Evolutionary conservation across 345 rosid genomes (phyloP), one percentile per base, ranked within the genome.

Genomic region (Rubroshorea leprosula): DNA sequence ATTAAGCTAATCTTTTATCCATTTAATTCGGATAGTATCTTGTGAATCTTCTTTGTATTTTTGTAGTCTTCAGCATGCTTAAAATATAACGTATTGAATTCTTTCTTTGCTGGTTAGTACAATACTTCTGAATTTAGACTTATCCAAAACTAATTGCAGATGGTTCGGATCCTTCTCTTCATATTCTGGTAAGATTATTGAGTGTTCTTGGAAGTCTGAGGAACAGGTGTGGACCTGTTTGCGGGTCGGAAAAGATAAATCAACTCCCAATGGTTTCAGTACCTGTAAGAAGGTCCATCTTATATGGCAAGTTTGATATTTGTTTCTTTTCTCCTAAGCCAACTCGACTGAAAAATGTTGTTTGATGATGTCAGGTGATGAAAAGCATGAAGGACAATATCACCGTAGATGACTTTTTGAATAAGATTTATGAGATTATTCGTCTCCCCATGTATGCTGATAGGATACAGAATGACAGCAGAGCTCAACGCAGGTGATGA

Each of bases 401-500:
- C 68, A 93, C 97, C 4, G 99, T 87, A 76, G 99, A 89, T 6
- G 67, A 87, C 26, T 72, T 93, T 66, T 68, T 89, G 80, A 72
- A 79, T 10, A 96, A 93, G 78, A 93, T 93, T 26, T 19, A 71
- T 2, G 97, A 89, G 78, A 89, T 87, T 52, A 87, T 85, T 66
- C 76, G 81, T 55, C 74, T 93, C 67, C 97, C 99, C 9, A 89
- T 87, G 97, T 93, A 93, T 67, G 91, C 86, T 2, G 97, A 93
- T 73, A 84, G 97, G 72, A 93, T 87, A 49, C 70, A 68, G 56
- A 79, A 58, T 38, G 97, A 93, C 53, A 88, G 94, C 77, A 85
- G 79, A 69, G 80, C n/a, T n/a, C n/a, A 83, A 39, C 80, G 86
- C 0, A 80, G 76, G 76, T 74, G 70, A 81, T 17, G 41, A 1